Conservation (phyloP, 2,329 filamentous ascomycete genomes). For the Scedosporium apiospermum region DNA sequence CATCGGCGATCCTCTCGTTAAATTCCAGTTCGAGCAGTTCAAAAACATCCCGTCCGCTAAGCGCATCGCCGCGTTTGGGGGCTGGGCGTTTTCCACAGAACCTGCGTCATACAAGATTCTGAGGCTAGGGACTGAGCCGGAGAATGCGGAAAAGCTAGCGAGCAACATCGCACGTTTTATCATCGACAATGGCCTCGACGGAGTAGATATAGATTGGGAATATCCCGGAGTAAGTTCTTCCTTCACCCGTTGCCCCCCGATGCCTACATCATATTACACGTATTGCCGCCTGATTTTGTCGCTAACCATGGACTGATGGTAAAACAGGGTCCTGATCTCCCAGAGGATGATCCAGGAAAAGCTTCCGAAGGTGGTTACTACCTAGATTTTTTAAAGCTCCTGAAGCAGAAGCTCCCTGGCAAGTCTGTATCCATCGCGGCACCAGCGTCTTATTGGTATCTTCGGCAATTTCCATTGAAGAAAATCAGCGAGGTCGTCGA, state of each 20-base stretch:
- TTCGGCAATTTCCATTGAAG: slow-evolving; percentile 24
- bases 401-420: slow-evolving; percentile 9
- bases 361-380: slow-evolving; percentile 20
- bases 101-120: slow-evolving; percentile 17
- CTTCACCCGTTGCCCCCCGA: not conserved
- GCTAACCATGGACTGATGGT: too few relatives aligned
- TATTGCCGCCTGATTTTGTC: not conserved
- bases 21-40: slow-evolving; percentile 20
- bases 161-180: slow-evolving; percentile 28
- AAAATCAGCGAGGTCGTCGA: slow-evolving; percentile 19
- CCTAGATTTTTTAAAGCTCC: slow-evolving; percentile 17
- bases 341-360: slow-evolving; percentile 9
- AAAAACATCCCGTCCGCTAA: slow-evolving; percentile 18
- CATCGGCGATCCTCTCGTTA: slow-evolving; percentile 6
- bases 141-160: slow-evolving; percentile 27
- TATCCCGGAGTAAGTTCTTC: slow-evolving; percentile 21
- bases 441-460: slow-evolving; percentile 29
- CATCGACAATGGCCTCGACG: slow-evolving; percentile 27
- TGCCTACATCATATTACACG: not conserved
- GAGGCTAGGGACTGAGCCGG: slow-evolving; percentile 15
- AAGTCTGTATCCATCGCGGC: slow-evolving; percentile 26
- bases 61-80: slow-evolving; percentile 24
- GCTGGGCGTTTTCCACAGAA: slow-evolving; percentile 22
- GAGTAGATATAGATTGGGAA: slow-evolving; percentile 38
- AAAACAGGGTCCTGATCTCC: not conserved